These are phyloP conservation scores for Lentinus tigrinus DNA, from an alignment of 768 basidiomycete species.

Conservation along the genomic window DNA sequence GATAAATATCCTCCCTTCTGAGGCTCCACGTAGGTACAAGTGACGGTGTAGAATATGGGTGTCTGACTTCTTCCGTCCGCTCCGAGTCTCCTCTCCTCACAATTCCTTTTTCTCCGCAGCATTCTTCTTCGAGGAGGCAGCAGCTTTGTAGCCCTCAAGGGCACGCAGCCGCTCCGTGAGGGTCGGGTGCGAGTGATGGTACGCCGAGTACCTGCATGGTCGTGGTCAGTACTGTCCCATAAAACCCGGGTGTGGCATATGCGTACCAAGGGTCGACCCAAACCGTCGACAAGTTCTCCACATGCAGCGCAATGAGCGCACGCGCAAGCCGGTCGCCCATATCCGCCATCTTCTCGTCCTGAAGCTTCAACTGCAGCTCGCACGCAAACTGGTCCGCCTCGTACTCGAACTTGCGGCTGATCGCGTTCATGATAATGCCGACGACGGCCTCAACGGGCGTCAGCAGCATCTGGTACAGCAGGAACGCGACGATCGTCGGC, in stretches of 20 bases:
- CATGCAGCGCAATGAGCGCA: conserved; percentile 83
- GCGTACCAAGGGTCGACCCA: conserved; percentile 92
- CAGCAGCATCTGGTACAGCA: conserved; percentile 88
- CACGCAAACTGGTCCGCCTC: conserved; percentile 88
- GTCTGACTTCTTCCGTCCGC: too few relatives aligned
- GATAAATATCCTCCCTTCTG: too few relatives aligned
- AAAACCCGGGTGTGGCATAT: too few relatives aligned
- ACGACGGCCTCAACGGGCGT: conserved; percentile 78
- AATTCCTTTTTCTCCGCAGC: conserved; percentile 22
- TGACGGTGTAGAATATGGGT: too few relatives aligned
- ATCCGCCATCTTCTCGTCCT: conserved; percentile 63
- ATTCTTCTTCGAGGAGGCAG: conserved; percentile 5
- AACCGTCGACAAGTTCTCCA: conserved; percentile 89
- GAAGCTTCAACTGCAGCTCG: conserved; percentile 55
- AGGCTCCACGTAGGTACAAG: too few relatives aligned
- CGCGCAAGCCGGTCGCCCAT: conserved; percentile 85
- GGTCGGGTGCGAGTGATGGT: conserved; percentile 95
- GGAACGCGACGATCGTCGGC: conserved; percentile 82
- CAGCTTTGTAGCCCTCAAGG: conserved; percentile 48
- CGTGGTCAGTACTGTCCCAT: background rate
- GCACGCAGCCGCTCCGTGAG: conserved; percentile 85
- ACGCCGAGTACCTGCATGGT: conserved; percentile 78
- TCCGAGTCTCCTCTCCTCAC: too few relatives aligned
- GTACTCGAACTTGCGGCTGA: conserved; percentile 88
- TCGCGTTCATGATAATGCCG: conserved; percentile 71